These are phyloP conservation scores for Chloropicon primus DNA, from an alignment of 139 green algal genomes.

Conservation along the genomic window DNA sequence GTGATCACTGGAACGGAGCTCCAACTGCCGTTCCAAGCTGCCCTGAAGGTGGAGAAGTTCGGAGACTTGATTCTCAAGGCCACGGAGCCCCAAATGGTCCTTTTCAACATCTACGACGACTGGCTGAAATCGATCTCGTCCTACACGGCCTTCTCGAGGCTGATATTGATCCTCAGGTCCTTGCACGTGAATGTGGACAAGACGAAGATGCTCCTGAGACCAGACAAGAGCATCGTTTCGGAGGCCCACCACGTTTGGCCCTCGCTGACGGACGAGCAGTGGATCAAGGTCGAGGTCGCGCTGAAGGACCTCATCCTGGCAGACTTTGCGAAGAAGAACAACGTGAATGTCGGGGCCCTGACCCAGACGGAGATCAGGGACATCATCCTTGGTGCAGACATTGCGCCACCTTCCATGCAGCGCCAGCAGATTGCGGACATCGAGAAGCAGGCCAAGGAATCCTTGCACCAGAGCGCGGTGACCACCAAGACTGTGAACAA, in stretches of 20 bases:
- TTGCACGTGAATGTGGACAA: constrained; percentile 99
- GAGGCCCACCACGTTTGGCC: constrained; percentile 98
- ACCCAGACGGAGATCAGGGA: constrained; percentile 89
- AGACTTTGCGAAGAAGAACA: constrained; percentile 99
- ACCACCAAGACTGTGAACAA: constrained; percentile 93
- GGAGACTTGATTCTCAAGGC: constrained; percentile 93
- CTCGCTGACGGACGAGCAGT: constrained; percentile 92
- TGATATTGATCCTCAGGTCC: constrained; percentile 91
- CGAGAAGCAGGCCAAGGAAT: constrained; percentile 72
- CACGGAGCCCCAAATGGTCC: constrained; percentile 92
- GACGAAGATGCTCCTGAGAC: constrained; percentile 84
- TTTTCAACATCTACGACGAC: constrained; percentile 99
- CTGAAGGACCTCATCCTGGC: constrained; percentile 94
- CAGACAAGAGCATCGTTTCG: constrained; percentile 89
- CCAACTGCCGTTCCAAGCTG: constrained; percentile 95
- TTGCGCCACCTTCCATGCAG: constrained; percentile 87
- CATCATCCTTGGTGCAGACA: constrained; percentile 99
- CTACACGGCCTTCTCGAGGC: constrained; percentile 95
- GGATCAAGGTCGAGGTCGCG: constrained; percentile 84
- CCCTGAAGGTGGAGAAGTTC: constrained; percentile 97
- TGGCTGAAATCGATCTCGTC: constrained; percentile 92
- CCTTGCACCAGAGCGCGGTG: constrained; percentile 67
- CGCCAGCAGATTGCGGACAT: constrained; percentile 99
- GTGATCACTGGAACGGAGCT: constrained; percentile 98
- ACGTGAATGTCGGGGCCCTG: constrained; percentile 90